Base-by-base conservation (phyloP, 495 filamentous ascomycete species). In the Daldinia childiae region DNA sequence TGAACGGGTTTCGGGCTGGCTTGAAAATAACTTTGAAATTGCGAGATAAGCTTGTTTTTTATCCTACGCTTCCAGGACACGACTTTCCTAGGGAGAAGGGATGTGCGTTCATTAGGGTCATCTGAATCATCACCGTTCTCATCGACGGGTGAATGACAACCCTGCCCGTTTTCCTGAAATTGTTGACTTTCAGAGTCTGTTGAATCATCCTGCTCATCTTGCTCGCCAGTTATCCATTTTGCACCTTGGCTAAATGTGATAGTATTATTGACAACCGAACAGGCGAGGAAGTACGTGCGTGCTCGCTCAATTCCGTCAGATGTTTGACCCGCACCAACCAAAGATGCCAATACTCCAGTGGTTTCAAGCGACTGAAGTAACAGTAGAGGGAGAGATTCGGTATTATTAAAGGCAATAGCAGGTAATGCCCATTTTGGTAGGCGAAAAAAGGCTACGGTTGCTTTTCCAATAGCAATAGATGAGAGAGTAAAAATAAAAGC, bases 381-480 rank as follows among this genome's bases (percentile, higher is more conserved):
- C 4, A 93, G 80, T 15, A 95, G 80, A 0, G 91, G 91, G 34
- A 93, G 86, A 29, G 84, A 87, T 0, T 89, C 92, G 0, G 91
- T 92, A 73, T 93, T 95, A 80, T 93, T 94, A 80, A 93, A 92
- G 43, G 89, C 83, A 54, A 92, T 83, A 1, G 90, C 88, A 0
- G 89, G 87, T 0, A 87, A 88, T 14, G 87, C 84, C 90, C 90
- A 94, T 56, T 80, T 78, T 2, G 90, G 91, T 36, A 93, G 73
- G 34, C 71, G 73, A 59, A 91, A 83, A 4, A 83, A 12, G 38
- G 79, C 78, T 0, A 82, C 84, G 0, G 79, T 66, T 2, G 80
- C 52, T 36, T 79, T 77, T 1, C 86, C 89, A 21, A 91, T 69
- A 0, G 73, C 65, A 52, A 91, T 86, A 3, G 88, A 91, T 3